These are phyloP conservation scores for Chytriomyces sp. DNA, from an alignment of 192 early-diverging fungal species.

Conservation along the genomic window DNA sequence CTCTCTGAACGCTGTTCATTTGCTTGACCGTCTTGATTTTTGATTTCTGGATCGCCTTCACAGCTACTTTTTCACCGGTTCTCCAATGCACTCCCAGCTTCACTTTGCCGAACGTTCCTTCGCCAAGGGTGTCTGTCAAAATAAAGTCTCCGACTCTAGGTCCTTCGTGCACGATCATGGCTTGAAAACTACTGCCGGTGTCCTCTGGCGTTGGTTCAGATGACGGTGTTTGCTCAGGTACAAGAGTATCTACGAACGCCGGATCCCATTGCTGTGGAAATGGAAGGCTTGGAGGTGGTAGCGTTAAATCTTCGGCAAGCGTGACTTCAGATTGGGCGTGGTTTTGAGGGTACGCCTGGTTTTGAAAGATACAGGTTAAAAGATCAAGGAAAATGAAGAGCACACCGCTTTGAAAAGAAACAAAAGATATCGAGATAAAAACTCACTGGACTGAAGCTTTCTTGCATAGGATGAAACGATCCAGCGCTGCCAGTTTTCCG, in stretches of 20 bases:
- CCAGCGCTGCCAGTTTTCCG: background rate
- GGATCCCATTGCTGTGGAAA: background rate
- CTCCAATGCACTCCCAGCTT: conserved; percentile 56
- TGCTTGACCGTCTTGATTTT: conserved; percentile 66
- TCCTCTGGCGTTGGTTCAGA: background rate
- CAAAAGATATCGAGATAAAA: too few relatives aligned
- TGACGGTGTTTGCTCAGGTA: background rate
- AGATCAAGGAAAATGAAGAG: background rate
- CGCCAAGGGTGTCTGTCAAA: conserved; percentile 60
- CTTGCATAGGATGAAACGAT: conserved; percentile 2
- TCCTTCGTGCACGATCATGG: background rate
- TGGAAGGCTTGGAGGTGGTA: background rate
- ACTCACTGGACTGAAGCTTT: background rate
- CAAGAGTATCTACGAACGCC: too few relatives aligned
- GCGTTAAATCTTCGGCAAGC: conserved; percentile 26
- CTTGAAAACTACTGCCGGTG: background rate
- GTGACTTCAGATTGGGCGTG: conserved; percentile 38
- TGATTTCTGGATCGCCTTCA: conserved; percentile 65
- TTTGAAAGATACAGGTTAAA: background rate
- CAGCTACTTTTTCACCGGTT: conserved; percentile 63
- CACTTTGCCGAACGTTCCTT: conserved; percentile 72
- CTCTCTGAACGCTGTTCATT: conserved; percentile 64
- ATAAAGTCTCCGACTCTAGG: conserved; percentile 58
- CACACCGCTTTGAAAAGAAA: background rate
- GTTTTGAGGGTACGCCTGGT: background rate